Evolutionary conservation across 192 early-diverging fungal genomes (phyloP), one percentile per base, ranked within the genome.

Genomic region (Gonapodya prolifera): DNA sequence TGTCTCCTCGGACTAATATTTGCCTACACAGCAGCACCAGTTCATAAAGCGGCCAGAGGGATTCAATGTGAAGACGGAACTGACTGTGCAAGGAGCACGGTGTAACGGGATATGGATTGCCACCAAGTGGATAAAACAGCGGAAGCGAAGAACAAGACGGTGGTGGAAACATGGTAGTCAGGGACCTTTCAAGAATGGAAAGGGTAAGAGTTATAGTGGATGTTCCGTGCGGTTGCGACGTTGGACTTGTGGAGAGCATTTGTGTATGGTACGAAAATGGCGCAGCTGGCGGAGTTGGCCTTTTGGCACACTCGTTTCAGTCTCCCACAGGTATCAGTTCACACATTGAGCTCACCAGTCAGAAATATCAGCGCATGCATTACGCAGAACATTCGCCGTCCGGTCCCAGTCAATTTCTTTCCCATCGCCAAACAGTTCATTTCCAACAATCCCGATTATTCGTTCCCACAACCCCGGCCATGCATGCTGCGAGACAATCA

Each of bases 1-100:
- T 92, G 75, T 95, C 94, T 18, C 92, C 93, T 45, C 94, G 86
- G 2, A 99, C 94, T 61, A 96, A 88, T 28, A 99, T 84, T 30
- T 94, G 90, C 82, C 98, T 95, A 32, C 91, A 95, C 34, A 98
- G 82, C 23, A 96, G 83, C 88, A 99, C 92, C 77, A 98, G 85
- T 85, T 99, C 97, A 95, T 96, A 99, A 75, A 92, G 89, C 71
- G 90, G 81, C 94, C 95, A 98, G 77, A 96, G 79, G 78, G 93
- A 89, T 32, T 91, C 92, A 29, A 96, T 83, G 31, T 73, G 71
- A 18, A 30, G 71, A 8, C 32, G 71, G 8, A 73, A 30, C 16
- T 16, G 71, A 29, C 32, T 32, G 71, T 73, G 71, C 31, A 73
- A 29, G 31, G 28, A 29, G 31, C 71, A 73, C 71, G 71, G 71